Evolutionary conservation across 2,329 filamentous ascomycete genomes (phyloP).

Genomic region (Sporothrix brasiliensis): DNA sequence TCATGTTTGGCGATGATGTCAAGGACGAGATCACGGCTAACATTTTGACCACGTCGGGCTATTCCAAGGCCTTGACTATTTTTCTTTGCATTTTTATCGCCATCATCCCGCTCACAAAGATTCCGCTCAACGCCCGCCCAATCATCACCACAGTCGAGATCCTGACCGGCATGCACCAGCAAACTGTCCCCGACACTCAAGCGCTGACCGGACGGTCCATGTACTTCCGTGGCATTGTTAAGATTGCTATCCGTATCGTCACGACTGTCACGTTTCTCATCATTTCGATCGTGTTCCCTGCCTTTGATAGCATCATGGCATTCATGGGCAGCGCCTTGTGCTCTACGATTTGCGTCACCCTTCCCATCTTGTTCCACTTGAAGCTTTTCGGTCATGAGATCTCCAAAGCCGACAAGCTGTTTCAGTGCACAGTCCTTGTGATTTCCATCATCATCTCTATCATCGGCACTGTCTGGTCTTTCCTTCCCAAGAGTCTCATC

Average conservation of each 20-base stretch:
- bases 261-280: constrained; percentile 72
- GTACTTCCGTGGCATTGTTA: constrained; percentile 60
- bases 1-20: constrained; percentile 95
- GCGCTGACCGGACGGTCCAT: constrained; percentile 57
- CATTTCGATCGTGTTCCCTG: constrained; percentile 70
- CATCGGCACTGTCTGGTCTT: constrained; percentile 83
- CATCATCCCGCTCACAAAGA: constrained; percentile 92
- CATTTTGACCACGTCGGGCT: constrained; percentile 73
- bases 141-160: constrained; percentile 86
- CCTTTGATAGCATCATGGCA: constrained; percentile 88
- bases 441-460: constrained; percentile 70
- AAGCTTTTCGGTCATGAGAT: constrained; percentile 84
- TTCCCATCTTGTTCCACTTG: constrained; percentile 86
- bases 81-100: constrained; percentile 84
- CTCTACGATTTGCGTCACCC: constrained; percentile 89
- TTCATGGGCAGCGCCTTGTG: constrained; percentile 88
- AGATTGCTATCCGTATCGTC: constrained; percentile 64
- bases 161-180: constrained; percentile 69
- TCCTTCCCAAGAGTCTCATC: constrained; percentile 76
- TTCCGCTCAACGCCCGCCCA: constrained; percentile 86
- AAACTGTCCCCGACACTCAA: constrained; percentile 50
- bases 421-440: constrained; percentile 70
- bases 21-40: constrained; percentile 89
- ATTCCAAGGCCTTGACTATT: constrained; percentile 72
- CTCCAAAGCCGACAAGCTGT: constrained; percentile 60